Evolutionary conservation across 805 yeast species (phyloP).

Genomic region (Candida methanosorbosa): DNA sequence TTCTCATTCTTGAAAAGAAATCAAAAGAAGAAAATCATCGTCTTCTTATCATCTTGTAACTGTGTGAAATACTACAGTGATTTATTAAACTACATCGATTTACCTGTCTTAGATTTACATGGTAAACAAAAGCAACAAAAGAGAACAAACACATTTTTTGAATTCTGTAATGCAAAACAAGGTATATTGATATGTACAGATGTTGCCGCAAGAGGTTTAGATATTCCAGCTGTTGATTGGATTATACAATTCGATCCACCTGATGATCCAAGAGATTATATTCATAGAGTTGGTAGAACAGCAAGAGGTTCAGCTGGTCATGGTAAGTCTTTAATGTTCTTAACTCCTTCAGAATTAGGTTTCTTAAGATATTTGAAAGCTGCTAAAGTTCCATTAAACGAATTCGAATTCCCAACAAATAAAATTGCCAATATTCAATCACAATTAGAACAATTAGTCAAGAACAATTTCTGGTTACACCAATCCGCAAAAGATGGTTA

Average conservation of each 20-base stretch:
- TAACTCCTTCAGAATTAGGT: slow-evolving; percentile 90
- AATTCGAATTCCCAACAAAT: slow-evolving; percentile 89
- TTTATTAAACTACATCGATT: slow-evolving; percentile 87
- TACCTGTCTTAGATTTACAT: slow-evolving; percentile 93
- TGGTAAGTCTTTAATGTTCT: slow-evolving; percentile 92
- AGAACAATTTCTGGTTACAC: slow-evolving; percentile 88
- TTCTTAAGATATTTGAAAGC: slow-evolving; percentile 91
- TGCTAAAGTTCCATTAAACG: slow-evolving; percentile 95
- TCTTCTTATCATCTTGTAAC: slow-evolving; percentile 92
- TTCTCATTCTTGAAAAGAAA: slow-evolving; percentile 93
- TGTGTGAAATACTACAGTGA: slow-evolving; percentile 96
- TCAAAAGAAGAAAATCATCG: slow-evolving; percentile 84
- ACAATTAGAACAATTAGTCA: slow-evolving; percentile 83
- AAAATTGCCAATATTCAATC: slow-evolving; percentile 96
- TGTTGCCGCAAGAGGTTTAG: slow-evolving; percentile 98
- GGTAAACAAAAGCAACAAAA: slow-evolving; percentile 99
- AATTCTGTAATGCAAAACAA: slow-evolving; percentile 93
- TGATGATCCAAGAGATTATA: slow-evolving; percentile 98
- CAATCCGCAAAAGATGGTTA: slow-evolving; percentile 97
- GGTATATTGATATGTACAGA: slow-evolving; percentile 94
- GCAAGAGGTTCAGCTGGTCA: slow-evolving; percentile 88
- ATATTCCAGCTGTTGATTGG: slow-evolving; percentile 99
- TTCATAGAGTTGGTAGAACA: slow-evolving; percentile 98
- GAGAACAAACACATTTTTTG: slow-evolving; percentile 96
- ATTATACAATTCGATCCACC: slow-evolving; percentile 98